phyloP scores from a whole-genome alignment of 2,329 filamentous ascomycete genomes.

The Apiospora sp. region DNA sequence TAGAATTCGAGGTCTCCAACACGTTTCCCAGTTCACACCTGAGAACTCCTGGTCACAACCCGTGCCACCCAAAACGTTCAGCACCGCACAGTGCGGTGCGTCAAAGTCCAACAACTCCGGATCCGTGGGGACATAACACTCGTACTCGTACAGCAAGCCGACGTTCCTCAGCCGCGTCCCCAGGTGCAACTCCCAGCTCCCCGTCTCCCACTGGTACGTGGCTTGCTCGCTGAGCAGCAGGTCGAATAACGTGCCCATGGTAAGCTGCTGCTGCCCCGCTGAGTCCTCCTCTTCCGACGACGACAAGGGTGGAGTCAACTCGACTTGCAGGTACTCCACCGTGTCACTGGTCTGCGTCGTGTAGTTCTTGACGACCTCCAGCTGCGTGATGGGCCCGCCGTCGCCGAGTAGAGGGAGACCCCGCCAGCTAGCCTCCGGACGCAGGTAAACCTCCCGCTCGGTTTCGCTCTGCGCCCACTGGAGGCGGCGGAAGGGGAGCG shows the following conservation, averaged over 20 bases:
- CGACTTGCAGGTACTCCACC: slow-evolving; percentile 34
- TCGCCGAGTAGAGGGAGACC: slow-evolving; percentile 31
- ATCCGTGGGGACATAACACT: slow-evolving; percentile 35
- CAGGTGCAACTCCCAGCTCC: slow-evolving; percentile 35
- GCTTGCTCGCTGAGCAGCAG: slow-evolving; percentile 33
- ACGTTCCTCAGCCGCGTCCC: slow-evolving; percentile 33
- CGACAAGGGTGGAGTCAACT: slow-evolving; percentile 28
- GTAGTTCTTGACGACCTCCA: slow-evolving; percentile 25
- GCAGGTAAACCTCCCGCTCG: slow-evolving; percentile 29
- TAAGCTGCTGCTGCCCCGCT: slow-evolving; percentile 24
- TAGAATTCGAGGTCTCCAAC: not conserved
- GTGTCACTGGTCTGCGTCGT: slow-evolving; percentile 27
- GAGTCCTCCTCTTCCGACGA: not conserved
- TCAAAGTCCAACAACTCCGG: slow-evolving; percentile 32
- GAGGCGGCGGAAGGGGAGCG: slow-evolving; percentile 34
- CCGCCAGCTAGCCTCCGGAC: slow-evolving; percentile 36
- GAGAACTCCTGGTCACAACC: not conserved
- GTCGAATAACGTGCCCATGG: slow-evolving; percentile 36
- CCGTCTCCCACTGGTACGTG: slow-evolving; percentile 33
- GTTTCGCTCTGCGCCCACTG: slow-evolving; percentile 31
- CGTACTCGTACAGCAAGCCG: slow-evolving; percentile 33
- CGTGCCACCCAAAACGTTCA: slow-evolving; percentile 33
- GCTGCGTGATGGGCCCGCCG: slow-evolving; percentile 34
- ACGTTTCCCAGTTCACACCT: slow-evolving; percentile 4
- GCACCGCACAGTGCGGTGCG: slow-evolving; percentile 32